Evolutionary conservation across 352 stramenopile species (phyloP).

Genomic region (Globisporangium acanthophoron): DNA sequence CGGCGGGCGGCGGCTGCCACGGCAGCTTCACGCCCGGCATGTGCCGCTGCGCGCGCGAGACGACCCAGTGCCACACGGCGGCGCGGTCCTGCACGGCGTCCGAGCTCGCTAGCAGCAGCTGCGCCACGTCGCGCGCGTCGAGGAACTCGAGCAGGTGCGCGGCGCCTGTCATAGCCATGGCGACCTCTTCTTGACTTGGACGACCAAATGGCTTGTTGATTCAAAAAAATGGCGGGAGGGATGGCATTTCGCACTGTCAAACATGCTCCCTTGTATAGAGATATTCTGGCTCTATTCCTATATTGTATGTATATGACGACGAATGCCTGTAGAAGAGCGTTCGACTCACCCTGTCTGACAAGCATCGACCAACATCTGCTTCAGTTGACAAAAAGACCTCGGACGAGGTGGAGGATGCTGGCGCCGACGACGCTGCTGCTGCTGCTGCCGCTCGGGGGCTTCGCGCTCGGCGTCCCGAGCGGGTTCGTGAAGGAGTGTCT

Average conservation of each 20-base stretch:
- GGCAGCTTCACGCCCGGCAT: slow-evolving; percentile 25
- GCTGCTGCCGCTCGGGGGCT: slow-evolving; percentile 22
- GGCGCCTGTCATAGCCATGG: slow-evolving; percentile 26
- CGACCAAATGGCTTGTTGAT: not conserved
- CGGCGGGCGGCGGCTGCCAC: slow-evolving; percentile 15
- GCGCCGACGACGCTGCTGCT: not conserved
- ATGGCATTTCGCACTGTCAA: too few relatives aligned
- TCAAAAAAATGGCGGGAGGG: not conserved
- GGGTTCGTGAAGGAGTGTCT: slow-evolving; percentile 53
- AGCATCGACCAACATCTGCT: not conserved
- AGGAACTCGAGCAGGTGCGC: slow-evolving; percentile 54
- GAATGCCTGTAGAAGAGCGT: too few relatives aligned
- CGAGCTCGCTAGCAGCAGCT: slow-evolving; percentile 28
- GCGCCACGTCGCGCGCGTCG: slow-evolving; percentile 25
- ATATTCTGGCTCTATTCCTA: too few relatives aligned
- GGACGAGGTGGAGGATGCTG: not conserved
- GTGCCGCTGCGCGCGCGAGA: slow-evolving; percentile 19
- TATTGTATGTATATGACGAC: too few relatives aligned
- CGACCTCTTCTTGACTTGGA: not conserved
- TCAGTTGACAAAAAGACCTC: not conserved
- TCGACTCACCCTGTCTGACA: too few relatives aligned
- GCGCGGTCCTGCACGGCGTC: slow-evolving; percentile 16
- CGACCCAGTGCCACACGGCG: slow-evolving; percentile 39
- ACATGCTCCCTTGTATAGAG: too few relatives aligned
- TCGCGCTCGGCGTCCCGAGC: slow-evolving; percentile 35